Evolutionary conservation across 2,329 filamentous ascomycete genomes (phyloP).

Genomic region (Claviceps capensis): DNA sequence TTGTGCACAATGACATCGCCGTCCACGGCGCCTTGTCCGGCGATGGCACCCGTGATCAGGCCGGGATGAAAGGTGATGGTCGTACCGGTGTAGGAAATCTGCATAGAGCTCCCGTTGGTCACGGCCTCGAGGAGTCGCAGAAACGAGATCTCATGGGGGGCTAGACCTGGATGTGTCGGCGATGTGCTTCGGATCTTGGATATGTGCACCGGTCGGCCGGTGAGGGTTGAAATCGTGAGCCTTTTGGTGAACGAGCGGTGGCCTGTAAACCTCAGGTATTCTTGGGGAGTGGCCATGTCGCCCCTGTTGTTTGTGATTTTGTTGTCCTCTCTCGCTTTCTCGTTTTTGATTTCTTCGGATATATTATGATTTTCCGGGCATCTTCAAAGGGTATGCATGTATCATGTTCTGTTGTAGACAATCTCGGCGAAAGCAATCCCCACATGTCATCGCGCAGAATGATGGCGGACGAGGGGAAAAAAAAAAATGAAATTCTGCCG

Average conservation of each 20-base stretch:
- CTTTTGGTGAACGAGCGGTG: conserved; percentile 74
- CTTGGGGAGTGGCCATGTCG: conserved; percentile 28
- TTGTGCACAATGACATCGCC: conserved; percentile 71
- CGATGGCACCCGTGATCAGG: conserved; percentile 72
- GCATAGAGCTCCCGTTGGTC: conserved; percentile 89
- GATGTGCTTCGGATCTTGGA: conserved; percentile 85
- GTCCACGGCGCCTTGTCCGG: conserved; percentile 56
- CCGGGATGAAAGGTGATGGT: conserved; percentile 86
- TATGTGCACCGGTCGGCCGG: conserved; percentile 78
- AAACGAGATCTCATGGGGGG: conserved; percentile 88
- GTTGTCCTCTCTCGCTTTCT: background rate
- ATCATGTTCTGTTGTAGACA: background rate
- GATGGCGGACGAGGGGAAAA: background rate
- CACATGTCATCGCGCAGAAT: background rate
- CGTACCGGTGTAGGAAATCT: conserved; percentile 93
- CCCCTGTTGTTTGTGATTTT: background rate
- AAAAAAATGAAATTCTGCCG: conserved; percentile 24
- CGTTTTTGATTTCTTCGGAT: background rate
- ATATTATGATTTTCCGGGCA: background rate
- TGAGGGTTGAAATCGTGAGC: conserved; percentile 80
- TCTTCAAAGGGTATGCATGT: background rate
- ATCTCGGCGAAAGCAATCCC: background rate
- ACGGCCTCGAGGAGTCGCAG: conserved; percentile 85
- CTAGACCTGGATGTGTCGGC: conserved; percentile 74
- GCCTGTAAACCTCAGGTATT: conserved; percentile 64